Percentiles rank a stretch among this genome's conserved stretches.
These are phyloP conservation scores for Teratosphaeria zuluensis DNA, from an alignment of 2,329 filamentous ascomycete species.

Conservation along the genomic window DNA sequence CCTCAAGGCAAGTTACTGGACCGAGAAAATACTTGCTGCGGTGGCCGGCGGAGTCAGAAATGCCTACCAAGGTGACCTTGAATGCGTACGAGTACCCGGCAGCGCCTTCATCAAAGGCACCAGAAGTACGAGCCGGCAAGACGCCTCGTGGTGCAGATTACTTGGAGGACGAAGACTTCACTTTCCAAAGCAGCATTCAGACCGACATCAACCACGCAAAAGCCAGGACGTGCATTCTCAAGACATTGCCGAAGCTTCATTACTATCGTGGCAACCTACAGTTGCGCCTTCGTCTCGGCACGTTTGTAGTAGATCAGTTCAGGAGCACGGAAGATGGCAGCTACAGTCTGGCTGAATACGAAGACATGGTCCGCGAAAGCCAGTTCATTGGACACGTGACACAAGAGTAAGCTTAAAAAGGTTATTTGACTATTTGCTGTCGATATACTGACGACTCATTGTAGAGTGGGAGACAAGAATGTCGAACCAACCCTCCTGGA, in stretches of 20 bases:
- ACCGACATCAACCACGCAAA: neutral
- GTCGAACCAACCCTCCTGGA: constrained; percentile 12
- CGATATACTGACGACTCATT: neutral
- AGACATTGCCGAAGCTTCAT: constrained; percentile 21
- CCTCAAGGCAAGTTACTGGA: constrained; percentile 17
- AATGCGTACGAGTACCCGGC: neutral
- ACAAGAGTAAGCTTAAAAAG: constrained; percentile 20
- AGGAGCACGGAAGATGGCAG: constrained; percentile 9
- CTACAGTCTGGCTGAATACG: constrained; percentile 23
- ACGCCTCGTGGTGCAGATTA: neutral
- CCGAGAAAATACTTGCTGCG: constrained; percentile 20
- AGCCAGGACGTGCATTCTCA: constrained; percentile 3
- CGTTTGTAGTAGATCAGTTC: constrained; percentile 20
- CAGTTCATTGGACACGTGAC: constrained; percentile 22
- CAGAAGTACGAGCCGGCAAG: neutral
- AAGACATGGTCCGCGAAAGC: constrained; percentile 20
- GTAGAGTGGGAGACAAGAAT: constrained; percentile 19
- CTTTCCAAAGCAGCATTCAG: neutral
- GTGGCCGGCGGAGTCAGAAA: constrained; percentile 5
- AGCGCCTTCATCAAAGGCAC: neutral
- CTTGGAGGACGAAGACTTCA: neutral
- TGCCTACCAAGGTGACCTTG: neutral
- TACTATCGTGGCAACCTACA: constrained; percentile 26
- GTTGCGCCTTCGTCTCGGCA: constrained; percentile 28
- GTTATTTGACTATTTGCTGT: neutral